Evolutionary conservation across 805 yeast species (phyloP), one percentile per base, ranked within the genome.

Genomic region (Hanseniaspora valbyensis): DNA sequence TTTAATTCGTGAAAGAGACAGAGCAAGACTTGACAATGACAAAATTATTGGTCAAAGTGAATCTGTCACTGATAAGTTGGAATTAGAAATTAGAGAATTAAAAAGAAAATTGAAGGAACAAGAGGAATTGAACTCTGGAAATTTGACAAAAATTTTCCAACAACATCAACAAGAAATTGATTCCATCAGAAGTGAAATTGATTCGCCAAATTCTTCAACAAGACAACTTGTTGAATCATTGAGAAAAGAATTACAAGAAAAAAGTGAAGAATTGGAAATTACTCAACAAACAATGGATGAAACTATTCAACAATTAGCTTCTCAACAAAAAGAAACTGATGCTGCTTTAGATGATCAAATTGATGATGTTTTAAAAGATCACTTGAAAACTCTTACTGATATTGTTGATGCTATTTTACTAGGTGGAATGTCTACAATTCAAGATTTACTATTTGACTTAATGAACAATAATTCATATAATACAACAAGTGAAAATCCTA

Each of bases 391-490:
- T 57, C 63, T 83, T 48, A 62, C 70, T 26, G 70, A 78, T 28
- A 73, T 86, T 52, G 65, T 76, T 30, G 95, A 87, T 62, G 78
- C 89, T 9, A 75, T 86, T 44, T 69, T 87, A 54, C 71, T 69
- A 21, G 75, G 83, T 55, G 86, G 84, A 41, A 76, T 83, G 25
- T 78, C 78, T 54, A 71, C 87, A 46, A 73, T 87, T 49, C 94
- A 87, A 65, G 86, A 83, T 56, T 67, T 83, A 0, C 68, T 75
- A 37, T 81, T 76, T 59, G 87, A 81, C 58, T 69, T 85, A 54
- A 81, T 78, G 50, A 81, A 89, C 4, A 85, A 92, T 28, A 76
- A 82, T 77, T 86, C 83, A 64, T 85, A 87, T 3, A 92, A 92
- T 50, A 84, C 83, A 61, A 77, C 79, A 56, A 80, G 79, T 61